Percentiles rank a stretch among this genome's conserved stretches.
phyloP scores from a whole-genome alignment of 2,329 filamentous ascomycete genomes.

The Apiospora kogelbergensis region DNA sequence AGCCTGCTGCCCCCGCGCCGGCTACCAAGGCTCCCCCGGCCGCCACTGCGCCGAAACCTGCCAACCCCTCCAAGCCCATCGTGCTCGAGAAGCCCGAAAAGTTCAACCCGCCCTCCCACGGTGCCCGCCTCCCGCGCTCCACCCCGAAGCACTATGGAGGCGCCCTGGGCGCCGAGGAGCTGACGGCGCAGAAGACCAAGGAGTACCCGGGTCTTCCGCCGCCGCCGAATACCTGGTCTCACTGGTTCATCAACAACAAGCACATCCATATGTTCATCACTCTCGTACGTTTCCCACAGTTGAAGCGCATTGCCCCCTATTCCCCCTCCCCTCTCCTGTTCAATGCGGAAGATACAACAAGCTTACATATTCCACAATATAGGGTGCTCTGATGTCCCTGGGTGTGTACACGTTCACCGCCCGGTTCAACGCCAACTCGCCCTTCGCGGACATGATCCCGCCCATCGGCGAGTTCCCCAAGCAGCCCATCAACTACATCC shows the following conservation, averaged over 20 bases:
- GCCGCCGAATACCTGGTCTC: slow-evolving; percentile 74
- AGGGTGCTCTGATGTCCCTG: slow-evolving; percentile 68
- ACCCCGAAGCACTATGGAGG: slow-evolving; percentile 74
- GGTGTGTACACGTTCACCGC: slow-evolving; percentile 71
- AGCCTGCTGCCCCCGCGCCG: slow-evolving; percentile 15
- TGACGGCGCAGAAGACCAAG: slow-evolving; percentile 63
- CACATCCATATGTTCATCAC: slow-evolving; percentile 80
- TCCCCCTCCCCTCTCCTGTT: too few relatives aligned
- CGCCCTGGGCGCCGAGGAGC: slow-evolving; percentile 64
- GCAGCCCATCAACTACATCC: slow-evolving; percentile 68
- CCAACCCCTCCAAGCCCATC: slow-evolving; percentile 53
- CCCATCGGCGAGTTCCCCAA: slow-evolving; percentile 65
- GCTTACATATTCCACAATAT: background rate
- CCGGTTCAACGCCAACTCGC: slow-evolving; percentile 78
- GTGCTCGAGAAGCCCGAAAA: slow-evolving; percentile 83
- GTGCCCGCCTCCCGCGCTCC: slow-evolving; percentile 58
- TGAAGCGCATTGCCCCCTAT: background rate
- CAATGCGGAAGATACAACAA: background rate
- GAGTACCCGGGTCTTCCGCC: slow-evolving; percentile 90
- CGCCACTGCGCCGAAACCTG: slow-evolving; percentile 11
- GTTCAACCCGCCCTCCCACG: slow-evolving; percentile 92
- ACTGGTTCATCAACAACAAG: slow-evolving; percentile 80
- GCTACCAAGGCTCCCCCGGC: slow-evolving; percentile 6
- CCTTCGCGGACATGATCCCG: slow-evolving; percentile 78
- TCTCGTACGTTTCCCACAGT: slow-evolving; percentile 57